These are phyloP conservation scores for Aegilops umbellulata DNA, from an alignment of 176 grass and related monocot genomes.

Conservation along the genomic window DNA sequence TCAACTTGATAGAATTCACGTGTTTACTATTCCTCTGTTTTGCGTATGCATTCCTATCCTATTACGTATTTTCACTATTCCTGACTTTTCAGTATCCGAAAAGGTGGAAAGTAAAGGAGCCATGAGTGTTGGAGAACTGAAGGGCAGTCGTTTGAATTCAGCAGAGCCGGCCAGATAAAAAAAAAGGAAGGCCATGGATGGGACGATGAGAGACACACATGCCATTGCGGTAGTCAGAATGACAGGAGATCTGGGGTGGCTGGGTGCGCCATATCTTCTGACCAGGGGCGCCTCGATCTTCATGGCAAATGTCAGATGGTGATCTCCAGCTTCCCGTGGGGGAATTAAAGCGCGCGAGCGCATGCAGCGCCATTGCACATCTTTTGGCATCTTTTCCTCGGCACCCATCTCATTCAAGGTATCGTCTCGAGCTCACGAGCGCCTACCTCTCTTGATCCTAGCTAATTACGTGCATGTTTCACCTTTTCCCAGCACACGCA, in stretches of 20 bases:
- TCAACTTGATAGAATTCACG: no score
- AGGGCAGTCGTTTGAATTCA: not conserved
- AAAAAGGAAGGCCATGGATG: not conserved
- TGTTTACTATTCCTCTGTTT: no score
- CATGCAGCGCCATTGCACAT: not conserved
- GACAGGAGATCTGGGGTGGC: slow-evolving; percentile 3
- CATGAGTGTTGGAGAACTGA: no score
- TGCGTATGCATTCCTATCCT: no score
- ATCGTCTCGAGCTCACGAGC: not conserved
- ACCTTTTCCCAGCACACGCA: not conserved
- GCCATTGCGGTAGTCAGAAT: not conserved
- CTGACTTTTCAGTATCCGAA: no score
- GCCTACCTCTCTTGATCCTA: not conserved
- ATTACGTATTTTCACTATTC: no score
- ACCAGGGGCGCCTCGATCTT: slow-evolving; percentile 38
- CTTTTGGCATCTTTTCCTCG: slow-evolving; percentile 29
- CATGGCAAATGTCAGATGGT: slow-evolving; percentile 42
- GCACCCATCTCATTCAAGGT: slow-evolving; percentile 29
- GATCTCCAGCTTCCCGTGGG: slow-evolving; percentile 43
- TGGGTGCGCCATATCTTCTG: slow-evolving; percentile 32
- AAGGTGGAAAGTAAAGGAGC: no score
- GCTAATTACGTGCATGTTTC: slow-evolving; percentile 22
- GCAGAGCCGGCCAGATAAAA: not conserved
- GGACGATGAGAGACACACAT: not conserved
- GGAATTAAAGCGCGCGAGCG: slow-evolving; percentile 23